Evolutionary conservation across 257 asterid genomes (phyloP), one percentile per base, ranked within the genome.

Genomic region (Solanum rostratum): DNA sequence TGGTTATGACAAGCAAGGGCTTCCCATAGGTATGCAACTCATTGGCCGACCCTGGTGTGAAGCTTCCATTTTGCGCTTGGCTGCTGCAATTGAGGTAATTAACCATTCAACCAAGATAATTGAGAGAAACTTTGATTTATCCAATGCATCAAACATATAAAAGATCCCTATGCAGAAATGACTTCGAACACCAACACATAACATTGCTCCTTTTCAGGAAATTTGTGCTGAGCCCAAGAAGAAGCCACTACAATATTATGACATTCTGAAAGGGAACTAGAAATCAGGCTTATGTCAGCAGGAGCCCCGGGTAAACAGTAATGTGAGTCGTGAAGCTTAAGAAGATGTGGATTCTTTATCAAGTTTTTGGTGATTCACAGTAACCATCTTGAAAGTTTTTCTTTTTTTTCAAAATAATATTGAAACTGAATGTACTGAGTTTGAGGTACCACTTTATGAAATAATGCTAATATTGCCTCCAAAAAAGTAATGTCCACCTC

Each of bases 1-100:
- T 70, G 99, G 98, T 70, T 96, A 94, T 50, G 98, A 96, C 84
- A 93, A 91, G 88, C 93, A 94, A 86, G 98, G 98, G 49, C 10
- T 43, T 43, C 49, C 10, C 49, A 43, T 43, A 43, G 49, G 10
- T 43, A 43, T 43, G 49, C 49, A 43, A 8, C 49, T 43, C 49
- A 43, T 43, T 43, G 10, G 49, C 49, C 10, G 10, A 43, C 10
- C 10, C 49, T 43, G 49, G 49, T 43, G 49, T 43, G 49, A 43
- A 43, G 49, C 49, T 43, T 43, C 49, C 49, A 43, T 10, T 7
- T 43, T 43, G 10, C 49, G 10, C 49, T 43, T 97, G 86, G 98
- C 98, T 70, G 95, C 98, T 87, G 94, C 96, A 7, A 50, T 97
- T 8, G 96, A 95, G 98, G 99, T 96, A 85, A 46, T 80, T 78